Conservation (phyloP, 495 filamentous ascomycete species). For the Podospora didyma region DNA sequence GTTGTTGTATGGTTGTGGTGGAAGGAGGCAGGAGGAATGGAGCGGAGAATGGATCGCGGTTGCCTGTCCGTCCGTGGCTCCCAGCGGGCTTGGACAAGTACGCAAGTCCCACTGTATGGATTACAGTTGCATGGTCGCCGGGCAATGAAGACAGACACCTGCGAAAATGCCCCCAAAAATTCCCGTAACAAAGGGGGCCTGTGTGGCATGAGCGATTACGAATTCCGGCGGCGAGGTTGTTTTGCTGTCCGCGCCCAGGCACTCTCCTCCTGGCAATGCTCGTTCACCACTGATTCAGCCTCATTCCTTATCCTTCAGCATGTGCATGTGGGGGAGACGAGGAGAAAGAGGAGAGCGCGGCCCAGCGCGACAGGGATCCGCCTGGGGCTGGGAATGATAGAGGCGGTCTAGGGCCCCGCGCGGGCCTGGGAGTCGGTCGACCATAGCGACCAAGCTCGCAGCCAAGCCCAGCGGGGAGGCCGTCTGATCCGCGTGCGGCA, state of each 20-base stretch:
- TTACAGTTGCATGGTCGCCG: neutral
- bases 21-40: too few relatives aligned
- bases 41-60: too few relatives aligned
- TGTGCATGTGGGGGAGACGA: constrained; percentile 11
- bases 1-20: too few relatives aligned
- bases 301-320: constrained; percentile 20
- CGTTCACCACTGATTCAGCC: constrained; percentile 27
- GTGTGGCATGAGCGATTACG: constrained; percentile 11
- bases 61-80: neutral
- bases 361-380: neutral
- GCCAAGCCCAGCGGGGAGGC: neutral
- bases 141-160: neutral
- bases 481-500: neutral
- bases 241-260: constrained; percentile 10
- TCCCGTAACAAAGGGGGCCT: neutral
- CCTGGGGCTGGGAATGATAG: neutral
- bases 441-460: neutral
- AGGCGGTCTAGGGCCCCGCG: neutral
- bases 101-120: neutral
- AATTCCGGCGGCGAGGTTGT: constrained; percentile 20
- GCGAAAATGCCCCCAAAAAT: neutral
- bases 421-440: neutral
- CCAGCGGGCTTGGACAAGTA: neutral
- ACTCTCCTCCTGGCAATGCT: neutral
- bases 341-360: neutral